Base-by-base conservation (phyloP, 2,329 filamentous ascomycete genomes). In the Scedosporium aurantiacum region DNA sequence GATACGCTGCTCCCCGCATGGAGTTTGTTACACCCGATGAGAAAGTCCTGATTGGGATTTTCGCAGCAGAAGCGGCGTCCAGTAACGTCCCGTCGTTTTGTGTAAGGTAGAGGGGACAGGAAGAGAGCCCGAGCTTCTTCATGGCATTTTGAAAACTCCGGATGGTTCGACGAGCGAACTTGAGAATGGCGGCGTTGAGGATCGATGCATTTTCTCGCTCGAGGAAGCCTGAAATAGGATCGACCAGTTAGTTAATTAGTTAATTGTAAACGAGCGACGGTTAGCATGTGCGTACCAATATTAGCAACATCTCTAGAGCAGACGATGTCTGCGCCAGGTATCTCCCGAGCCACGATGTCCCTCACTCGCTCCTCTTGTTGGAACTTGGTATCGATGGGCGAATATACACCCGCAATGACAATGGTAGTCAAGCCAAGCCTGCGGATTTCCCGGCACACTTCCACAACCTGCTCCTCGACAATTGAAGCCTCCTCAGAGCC, bases 191-290 rank as follows among this genome's bases (percentile, higher is more conserved):
- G 0, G 83, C 84, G 64, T 88, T 87, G 18, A 88, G 72, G 18
- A 87, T 84, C 1, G 82, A 79, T 0, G 84, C 84, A 66, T 87
- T 87, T 68, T 87, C 85, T 43, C 85, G 76, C 70, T 86, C 84
- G 6, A 85, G 71, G 59, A 84, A 82, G 32, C 32, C 32, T 37
- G 4, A 1, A 37, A 37, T 14, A 37, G 10, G 8, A 14, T 14
- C 12, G 4, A 37, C 32, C 32, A 1, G 32, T 37, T 37, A 37
- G 32, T 37, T 12, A 4, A 10, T 12, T 5, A 12, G n/a, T 3
- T 10, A 37, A 37, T 1, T 12, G 32, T n/a, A n/a, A n/a, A n/a
- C n/a, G 32, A 37, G 32, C 32, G 14, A 10, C 4, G 32, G 14
- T 12, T 3, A 37, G 10, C 2, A 10, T 10, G 10, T 12, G 10